Evolutionary conservation across 2,329 filamentous ascomycete genomes (phyloP), one percentile per base, ranked within the genome.

Genomic region (Colletotrichum sojae): DNA sequence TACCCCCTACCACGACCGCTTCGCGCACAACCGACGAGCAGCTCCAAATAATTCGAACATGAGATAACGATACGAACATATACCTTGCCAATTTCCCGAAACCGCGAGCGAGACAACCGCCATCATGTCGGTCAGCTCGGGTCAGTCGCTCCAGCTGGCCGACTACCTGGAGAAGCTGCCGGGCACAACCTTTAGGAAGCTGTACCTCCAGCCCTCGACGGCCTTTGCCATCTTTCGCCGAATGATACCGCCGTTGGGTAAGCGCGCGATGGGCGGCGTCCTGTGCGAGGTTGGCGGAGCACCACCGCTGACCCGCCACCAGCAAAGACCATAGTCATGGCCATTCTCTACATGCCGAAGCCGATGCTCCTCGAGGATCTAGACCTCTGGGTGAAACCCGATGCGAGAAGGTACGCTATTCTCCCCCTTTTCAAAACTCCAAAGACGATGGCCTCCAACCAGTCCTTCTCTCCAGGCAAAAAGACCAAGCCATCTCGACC

Each of bases 301-400:
- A 36, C 27, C 16, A 31, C 43, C 40, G 67, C 55, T 49, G 56
- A 69, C 63, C 45, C 31, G 25, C n/a, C 20, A n/a, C 36, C 75
- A 94, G 95, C 96, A 74, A 98, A 99, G 86, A 94, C 91, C 16
- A 92, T 99, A 76, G 95, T 99, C 70, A 97, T 98, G 92, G 93
- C 93, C 46, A 90, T 99, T 76, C 90, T 99, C 4, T 99, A 97
- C 83, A 92, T 97, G 84, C 93, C 94, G 48, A 86, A 88, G 12
- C 93, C 96, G 0, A 89, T 98, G 72, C 88, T 90, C 2, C 87
- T 94, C n/a, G 84, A 89, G 71, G 92, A 97, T 75, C 88, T 99
- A 69, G 94, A 98, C 74, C 83, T 89, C 49, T 97, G 95, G 94
- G 91, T 98, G 58, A 92, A 91, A 73, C 88, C 94, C 6, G 83